Evolutionary conservation across 2,329 filamentous ascomycete species (phyloP).

Genomic region (Talaromyces rugulosus): DNA sequence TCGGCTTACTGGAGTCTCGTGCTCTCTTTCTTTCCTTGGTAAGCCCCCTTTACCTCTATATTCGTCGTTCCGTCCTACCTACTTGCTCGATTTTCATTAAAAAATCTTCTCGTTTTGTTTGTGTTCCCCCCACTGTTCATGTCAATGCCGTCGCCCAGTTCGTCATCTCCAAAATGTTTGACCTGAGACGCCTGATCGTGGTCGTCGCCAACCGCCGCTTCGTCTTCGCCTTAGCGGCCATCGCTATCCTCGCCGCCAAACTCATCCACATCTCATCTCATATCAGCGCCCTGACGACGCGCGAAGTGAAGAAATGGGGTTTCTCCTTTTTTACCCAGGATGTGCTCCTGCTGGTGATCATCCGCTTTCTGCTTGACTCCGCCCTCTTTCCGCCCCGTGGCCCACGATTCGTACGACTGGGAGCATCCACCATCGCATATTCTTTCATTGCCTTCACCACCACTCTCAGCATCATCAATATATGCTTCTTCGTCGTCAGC

Average conservation of each 20-base stretch:
- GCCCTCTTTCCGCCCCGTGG: neutral
- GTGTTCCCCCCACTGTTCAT: neutral
- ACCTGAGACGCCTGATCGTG: neutral
- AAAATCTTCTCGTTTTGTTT: neutral
- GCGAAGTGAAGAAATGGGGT: conserved; percentile 20
- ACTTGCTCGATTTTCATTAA: too few species aligned
- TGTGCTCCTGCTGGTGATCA: conserved; percentile 5
- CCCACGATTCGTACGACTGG: neutral
- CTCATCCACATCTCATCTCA: conserved; percentile 23
- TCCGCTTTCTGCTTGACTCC: conserved; percentile 2
- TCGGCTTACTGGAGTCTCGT: too few species aligned
- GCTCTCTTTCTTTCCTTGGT: too few species aligned
- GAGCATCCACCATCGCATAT: neutral
- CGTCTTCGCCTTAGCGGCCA: conserved; percentile 20
- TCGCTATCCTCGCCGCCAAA: conserved; percentile 21
- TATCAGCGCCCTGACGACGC: conserved; percentile 17
- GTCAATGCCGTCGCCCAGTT: neutral
- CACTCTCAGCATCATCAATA: conserved; percentile 19
- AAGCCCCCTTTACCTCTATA: too few species aligned
- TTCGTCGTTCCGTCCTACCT: too few species aligned
- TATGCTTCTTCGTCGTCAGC: conserved; percentile 30
- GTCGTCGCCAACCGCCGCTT: conserved; percentile 12
- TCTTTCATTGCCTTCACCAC: conserved; percentile 2
- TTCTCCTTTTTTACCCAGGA: conserved; percentile 23
- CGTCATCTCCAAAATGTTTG: neutral